Conservation (phyloP, 2,329 filamentous ascomycete genomes). For the Aureobasidium melanogenum region DNA sequence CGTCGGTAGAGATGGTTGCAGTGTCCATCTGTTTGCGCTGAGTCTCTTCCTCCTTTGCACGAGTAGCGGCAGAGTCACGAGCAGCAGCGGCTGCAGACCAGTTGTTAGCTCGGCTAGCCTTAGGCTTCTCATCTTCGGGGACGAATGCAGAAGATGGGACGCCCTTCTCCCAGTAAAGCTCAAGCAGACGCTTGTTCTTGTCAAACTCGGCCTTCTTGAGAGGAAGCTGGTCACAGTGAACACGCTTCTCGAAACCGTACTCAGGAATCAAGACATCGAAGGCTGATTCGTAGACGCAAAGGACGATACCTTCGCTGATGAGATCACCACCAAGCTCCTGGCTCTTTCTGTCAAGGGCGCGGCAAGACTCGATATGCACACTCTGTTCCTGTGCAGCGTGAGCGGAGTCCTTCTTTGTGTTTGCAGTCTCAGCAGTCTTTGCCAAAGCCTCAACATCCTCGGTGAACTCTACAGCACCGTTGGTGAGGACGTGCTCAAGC, state of each 20-base stretch:
- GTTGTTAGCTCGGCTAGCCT: conserved; percentile 60
- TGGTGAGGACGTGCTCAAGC: conserved; percentile 66
- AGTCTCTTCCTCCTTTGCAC: conserved; percentile 81
- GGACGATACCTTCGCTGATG: conserved; percentile 88
- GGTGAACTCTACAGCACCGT: conserved; percentile 71
- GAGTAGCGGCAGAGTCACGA: conserved; percentile 70
- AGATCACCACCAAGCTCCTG: conserved; percentile 82
- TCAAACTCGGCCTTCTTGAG: conserved; percentile 99
- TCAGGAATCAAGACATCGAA: conserved; percentile 98
- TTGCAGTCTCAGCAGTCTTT: conserved; percentile 92
- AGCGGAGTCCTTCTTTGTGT: conserved; percentile 97
- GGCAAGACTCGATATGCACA: conserved; percentile 95
- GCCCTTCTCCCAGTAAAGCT: conserved; percentile 99
- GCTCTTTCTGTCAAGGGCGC: conserved; percentile 86
- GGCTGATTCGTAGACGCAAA: conserved; percentile 96
- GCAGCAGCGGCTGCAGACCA: conserved; percentile 73
- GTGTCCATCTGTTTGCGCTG: conserved; percentile 91
- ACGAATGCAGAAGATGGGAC: conserved; percentile 93
- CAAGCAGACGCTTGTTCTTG: conserved; percentile 87
- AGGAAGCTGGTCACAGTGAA: conserved; percentile 95
- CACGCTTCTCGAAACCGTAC: conserved; percentile 97
- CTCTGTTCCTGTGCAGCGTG: conserved; percentile 98
- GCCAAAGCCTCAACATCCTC: conserved; percentile 82
- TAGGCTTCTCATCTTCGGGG: conserved; percentile 91
- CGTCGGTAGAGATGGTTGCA: conserved; percentile 85